Base-by-base conservation (phyloP, 2,329 filamentous ascomycete species). In the Mycocentrospora acerina region DNA sequence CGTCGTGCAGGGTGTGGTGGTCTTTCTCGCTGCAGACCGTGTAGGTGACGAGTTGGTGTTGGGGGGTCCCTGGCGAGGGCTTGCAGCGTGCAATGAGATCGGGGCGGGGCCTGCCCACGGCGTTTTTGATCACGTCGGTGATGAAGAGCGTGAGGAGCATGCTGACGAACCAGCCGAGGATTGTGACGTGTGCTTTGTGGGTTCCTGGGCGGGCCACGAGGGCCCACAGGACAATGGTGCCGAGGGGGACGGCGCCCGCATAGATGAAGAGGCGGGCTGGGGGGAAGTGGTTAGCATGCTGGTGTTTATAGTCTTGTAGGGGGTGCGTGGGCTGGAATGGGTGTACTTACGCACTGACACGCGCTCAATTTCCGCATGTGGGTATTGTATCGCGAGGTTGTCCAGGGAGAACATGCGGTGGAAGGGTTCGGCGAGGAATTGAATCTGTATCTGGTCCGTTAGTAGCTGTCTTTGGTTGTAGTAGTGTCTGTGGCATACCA, bases 401-500 rank as follows among this genome's bases (percentile, higher is more conserved):
- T 90, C 86, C 46, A 97, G 79, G 49, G 82, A 86, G 71, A 98
- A 97, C 81, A 96, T 86, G 70, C 88, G 89, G 66, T 97, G 90
- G 65, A 97, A 97, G 0, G 93, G 93, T 44, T 85, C 83, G 55
- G 88, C 78, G 51, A 86, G 75, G 55, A 86, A 72, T 67, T 82
- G 76, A 29, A 88, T 75, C 78, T 88, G 60, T 28, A 28, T 27
- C 32, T 46, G 32, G 29, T 39, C 33, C 28, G 42, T 57, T 17
- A 53, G 44, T 27, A 15, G 11, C 3, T 17, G 4, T 26, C 28
- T 26, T 32, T n/a, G n/a, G n/a, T n/a, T n/a, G n/a, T n/a, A n/a
- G n/a, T n/a, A n/a, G n/a, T n/a, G n/a, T 8, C 15, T 13, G 14
- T 13, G 7, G 62, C 70, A 47, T 59, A 85, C 81, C 41, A 83